Evolutionary conservation across 169 alveolate genomes (phyloP).

Genomic region (Plasmodium sp.): DNA sequence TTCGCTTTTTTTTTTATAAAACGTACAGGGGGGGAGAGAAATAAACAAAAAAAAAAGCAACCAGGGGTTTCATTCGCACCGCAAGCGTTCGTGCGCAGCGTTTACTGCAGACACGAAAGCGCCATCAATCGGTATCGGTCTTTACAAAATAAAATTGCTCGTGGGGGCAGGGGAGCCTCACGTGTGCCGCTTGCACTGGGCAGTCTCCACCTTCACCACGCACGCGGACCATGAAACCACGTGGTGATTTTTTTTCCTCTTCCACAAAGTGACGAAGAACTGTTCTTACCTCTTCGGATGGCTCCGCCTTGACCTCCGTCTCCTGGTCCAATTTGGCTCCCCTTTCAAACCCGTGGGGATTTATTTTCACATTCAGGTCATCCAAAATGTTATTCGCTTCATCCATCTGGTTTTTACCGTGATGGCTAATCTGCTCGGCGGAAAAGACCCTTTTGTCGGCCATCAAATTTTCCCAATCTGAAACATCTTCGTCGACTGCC

Average conservation of each 20-base stretch:
- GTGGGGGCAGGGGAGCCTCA: neutral
- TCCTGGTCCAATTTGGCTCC: constrained; percentile 4
- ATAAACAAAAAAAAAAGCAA: constrained; percentile 11
- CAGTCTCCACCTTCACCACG: neutral
- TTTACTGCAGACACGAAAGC: neutral
- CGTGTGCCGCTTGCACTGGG: neutral
- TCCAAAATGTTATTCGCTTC: constrained; percentile 22
- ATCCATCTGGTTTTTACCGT: neutral
- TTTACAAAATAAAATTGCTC: neutral
- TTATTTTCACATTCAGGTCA: constrained; percentile 53
- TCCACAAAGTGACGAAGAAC: neutral
- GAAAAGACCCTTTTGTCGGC: constrained; percentile 12
- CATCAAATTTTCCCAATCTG: neutral
- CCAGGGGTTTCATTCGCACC: neutral
- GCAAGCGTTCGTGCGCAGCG: neutral
- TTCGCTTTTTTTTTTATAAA: constrained; percentile 7
- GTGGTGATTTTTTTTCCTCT: neutral
- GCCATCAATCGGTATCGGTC: neutral
- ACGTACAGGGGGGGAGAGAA: neutral
- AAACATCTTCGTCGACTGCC: constrained; percentile 1
- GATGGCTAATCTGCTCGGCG: neutral
- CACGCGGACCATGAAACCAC: neutral
- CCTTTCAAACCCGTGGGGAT: constrained; percentile 26
- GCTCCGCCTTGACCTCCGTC: neutral
- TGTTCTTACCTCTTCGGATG: constrained; percentile 60